phyloP scores from a whole-genome alignment of 257 asterid species.

The Nicotiana knightiana region DNA sequence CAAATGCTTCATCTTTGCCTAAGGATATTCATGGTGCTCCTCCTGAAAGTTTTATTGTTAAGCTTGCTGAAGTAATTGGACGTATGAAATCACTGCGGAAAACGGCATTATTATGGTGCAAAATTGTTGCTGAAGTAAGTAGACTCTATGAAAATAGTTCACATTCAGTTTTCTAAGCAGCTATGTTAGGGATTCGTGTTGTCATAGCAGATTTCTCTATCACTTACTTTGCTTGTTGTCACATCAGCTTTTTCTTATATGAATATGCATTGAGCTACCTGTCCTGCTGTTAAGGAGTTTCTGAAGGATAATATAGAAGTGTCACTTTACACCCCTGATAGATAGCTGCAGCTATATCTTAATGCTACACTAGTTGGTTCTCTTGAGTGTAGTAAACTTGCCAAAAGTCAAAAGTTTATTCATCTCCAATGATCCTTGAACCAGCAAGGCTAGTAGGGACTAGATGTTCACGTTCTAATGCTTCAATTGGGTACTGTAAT shows the following conservation, averaged over 20 bases:
- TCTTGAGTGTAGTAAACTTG: not conserved
- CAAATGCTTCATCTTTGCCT: conserved; percentile 50
- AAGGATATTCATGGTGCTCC: conserved; percentile 97
- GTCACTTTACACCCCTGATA: not conserved
- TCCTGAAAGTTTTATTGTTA: conserved; percentile 75
- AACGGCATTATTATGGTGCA: conserved; percentile 85
- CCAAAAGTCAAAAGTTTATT: not conserved
- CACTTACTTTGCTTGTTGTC: not conserved
- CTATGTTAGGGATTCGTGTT: not conserved
- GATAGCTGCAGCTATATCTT: not conserved
- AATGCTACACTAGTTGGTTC: not conserved
- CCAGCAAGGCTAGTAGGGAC: not conserved
- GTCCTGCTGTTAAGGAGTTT: not conserved
- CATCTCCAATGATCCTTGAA: not conserved
- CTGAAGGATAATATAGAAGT: not conserved
- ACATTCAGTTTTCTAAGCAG: not conserved
- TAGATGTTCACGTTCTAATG: not conserved
- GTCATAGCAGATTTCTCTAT: not conserved
- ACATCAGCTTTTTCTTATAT: not conserved
- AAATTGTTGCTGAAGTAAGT: conserved; percentile 85
- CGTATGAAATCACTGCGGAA: conserved; percentile 77
- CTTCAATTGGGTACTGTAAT: not conserved
- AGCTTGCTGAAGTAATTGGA: conserved; percentile 89
- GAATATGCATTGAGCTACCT: not conserved
- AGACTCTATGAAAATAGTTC: conserved; percentile 13